phyloP scores from a whole-genome alignment of 2,329 filamentous ascomycete species.

The Aquanectria penicillioides region DNA sequence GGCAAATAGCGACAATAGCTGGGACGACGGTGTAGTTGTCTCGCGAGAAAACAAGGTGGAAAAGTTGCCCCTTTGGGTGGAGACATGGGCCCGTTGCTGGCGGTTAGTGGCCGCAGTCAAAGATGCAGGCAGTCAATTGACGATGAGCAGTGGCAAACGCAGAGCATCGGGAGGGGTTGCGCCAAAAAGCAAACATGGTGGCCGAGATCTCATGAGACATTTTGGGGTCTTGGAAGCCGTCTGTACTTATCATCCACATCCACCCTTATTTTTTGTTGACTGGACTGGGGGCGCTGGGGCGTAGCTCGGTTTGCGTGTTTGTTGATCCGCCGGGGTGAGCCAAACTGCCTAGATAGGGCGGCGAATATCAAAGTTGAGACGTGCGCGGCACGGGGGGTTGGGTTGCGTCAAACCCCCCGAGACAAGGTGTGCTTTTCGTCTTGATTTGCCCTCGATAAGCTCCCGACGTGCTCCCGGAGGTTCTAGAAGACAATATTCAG shows the following conservation, averaged over 20 bases:
- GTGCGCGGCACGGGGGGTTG: no score
- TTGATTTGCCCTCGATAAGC: no score
- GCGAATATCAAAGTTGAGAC: no score
- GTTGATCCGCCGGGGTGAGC: no score
- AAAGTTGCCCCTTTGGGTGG: slow-evolving; percentile 20
- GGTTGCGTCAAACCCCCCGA: no score
- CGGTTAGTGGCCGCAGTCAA: slow-evolving; percentile 13
- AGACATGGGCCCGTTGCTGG: slow-evolving; percentile 12
- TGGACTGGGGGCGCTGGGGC: no score
- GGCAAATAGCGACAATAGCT: slow-evolving; percentile 14
- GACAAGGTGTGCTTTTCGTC: neutral
- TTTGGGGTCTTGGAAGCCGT: no score
- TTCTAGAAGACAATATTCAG: no score
- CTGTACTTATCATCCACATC: no score
- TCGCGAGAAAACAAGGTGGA: slow-evolving; percentile 29
- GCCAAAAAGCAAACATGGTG: slow-evolving; percentile 9
- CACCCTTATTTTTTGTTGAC: neutral
- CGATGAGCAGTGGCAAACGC: neutral
- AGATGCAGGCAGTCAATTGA: slow-evolving; percentile 1
- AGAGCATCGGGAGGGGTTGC: neutral
- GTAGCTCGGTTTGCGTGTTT: no score
- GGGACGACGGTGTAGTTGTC: slow-evolving; percentile 32
- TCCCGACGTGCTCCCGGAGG: no score
- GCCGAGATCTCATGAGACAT: slow-evolving; percentile 7
- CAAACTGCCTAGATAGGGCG: no score